These are phyloP conservation scores for Tirmania nivea DNA, from an alignment of 495 filamentous ascomycete genomes.

Conservation along the genomic window DNA sequence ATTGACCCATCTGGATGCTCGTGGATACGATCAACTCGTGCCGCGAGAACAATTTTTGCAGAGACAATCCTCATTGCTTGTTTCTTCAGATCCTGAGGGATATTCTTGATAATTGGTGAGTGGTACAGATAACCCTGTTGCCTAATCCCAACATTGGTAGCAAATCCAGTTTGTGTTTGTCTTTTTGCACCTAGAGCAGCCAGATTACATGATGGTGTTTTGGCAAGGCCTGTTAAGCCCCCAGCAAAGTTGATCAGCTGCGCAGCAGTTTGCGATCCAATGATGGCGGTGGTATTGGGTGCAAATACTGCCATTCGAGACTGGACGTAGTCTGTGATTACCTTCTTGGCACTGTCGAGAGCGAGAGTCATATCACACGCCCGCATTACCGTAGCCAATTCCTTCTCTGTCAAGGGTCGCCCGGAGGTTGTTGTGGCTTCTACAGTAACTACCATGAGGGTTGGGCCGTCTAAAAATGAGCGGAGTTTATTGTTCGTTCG, in stretches of 20 bases:
- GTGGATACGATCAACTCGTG: constrained; percentile 74
- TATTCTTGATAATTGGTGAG: constrained; percentile 61
- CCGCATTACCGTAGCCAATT: constrained; percentile 49
- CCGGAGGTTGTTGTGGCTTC: constrained; percentile 81
- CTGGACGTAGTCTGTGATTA: constrained; percentile 84
- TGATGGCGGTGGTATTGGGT: constrained; percentile 77
- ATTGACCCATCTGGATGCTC: constrained; percentile 57
- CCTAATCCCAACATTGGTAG: constrained; percentile 78
- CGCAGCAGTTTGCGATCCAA: constrained; percentile 86
- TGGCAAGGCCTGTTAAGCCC: constrained; percentile 68
- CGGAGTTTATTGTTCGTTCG: constrained; percentile 63
- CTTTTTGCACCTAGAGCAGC: constrained; percentile 76
- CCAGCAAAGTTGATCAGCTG: constrained; percentile 88
- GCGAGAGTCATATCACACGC: constrained; percentile 74
- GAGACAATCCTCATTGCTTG: constrained; percentile 93
- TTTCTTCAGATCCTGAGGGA: constrained; percentile 68
- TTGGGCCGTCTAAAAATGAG: constrained; percentile 62
- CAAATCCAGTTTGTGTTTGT: constrained; percentile 60
- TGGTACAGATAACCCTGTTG: constrained; percentile 90
- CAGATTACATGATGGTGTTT: constrained; percentile 82
- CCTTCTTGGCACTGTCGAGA: constrained; percentile 69
- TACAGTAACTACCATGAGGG: constrained; percentile 87
- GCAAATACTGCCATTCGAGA: constrained; percentile 93
- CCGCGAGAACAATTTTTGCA: constrained; percentile 78
- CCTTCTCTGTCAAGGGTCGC: constrained; percentile 45